Evolutionary conservation across 2,329 filamentous ascomycete species (phyloP), one percentile per base, ranked within the genome.

Genomic region (Cordyceps cicadae): DNA sequence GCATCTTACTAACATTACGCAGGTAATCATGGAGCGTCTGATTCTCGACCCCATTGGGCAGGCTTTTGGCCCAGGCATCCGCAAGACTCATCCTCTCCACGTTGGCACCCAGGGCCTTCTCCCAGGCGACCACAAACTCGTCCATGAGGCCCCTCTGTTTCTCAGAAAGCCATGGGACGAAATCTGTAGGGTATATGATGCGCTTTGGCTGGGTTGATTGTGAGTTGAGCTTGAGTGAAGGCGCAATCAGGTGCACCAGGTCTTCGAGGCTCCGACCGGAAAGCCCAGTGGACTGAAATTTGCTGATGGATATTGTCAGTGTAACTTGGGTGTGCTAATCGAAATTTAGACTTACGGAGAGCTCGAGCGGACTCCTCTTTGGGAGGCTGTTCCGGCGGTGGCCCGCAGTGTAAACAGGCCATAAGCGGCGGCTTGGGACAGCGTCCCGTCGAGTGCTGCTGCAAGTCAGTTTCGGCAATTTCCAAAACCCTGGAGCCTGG

Each of bases 371-470:
- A 65, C 54, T 6, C 63, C 66, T 5, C 62, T 55, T 3, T 63
- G 41, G 0, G 69, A 55, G 15, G 63, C n/a, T 14, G 39, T 48
- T 26, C 54, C 61, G 1, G 55, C 19, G 11, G 70, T 66, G 3
- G 63, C 62, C 1, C 67, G 66, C 1, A 75, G 62, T 1, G 73
- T 67, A 48, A 71, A 74, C 5, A 73, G 37, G 0, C 73, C 72
- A 4, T 68, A 63, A 5, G 68, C 64, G 0, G 70, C 62, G 1
- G 60, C 63, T 41, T 67, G 64, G 24, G 65, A 61, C 2, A 64
- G 53, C 3, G 65, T 32, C n/a, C 65, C 66, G 2, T 67, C 67
- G 21, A 70, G 63, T 56, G 51, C 59, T 65, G 37, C 3, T 0
- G 39, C 65, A 21, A 66, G 59, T 73, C 63, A 68, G 72, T 14